A percentile compares a stretch with the other conserved stretches of the same genome.
These are phyloP conservation scores for Trichophyton schoenleinii DNA, from an alignment of 2,329 filamentous ascomycete species.

Conservation along the genomic window DNA sequence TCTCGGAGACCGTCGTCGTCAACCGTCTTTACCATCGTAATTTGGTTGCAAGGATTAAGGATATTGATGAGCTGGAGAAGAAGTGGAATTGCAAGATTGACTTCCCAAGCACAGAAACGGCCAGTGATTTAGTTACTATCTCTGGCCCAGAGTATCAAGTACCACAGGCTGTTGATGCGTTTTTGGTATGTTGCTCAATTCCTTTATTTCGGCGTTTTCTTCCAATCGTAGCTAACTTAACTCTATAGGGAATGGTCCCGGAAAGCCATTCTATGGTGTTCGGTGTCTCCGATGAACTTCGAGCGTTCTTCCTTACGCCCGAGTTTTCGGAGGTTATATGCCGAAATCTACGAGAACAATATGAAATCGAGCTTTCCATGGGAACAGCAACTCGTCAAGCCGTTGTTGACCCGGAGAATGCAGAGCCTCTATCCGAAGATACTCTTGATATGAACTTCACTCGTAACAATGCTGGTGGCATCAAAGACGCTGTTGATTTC, in stretches of 20 bases:
- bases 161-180: constrained; percentile 88
- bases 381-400: constrained; percentile 35
- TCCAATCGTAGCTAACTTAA: constrained; percentile 19
- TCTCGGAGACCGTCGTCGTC: constrained; percentile 82
- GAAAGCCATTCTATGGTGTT: constrained; percentile 88
- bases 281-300: constrained; percentile 59
- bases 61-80: constrained; percentile 92
- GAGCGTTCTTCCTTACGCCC: constrained; percentile 67
- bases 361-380: constrained; percentile 76
- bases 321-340: constrained; percentile 71
- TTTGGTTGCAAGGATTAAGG: constrained; percentile 71
- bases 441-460: constrained; percentile 69
- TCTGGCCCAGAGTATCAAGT: constrained; percentile 98
- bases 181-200: constrained; percentile 50
- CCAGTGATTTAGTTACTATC: constrained; percentile 89
- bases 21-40: constrained; percentile 93
- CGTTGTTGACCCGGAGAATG: constrained; percentile 24
- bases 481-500: constrained; percentile 93
- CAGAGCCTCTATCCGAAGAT: constrained; percentile 35
- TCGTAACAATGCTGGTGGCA: constrained; percentile 87
- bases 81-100: constrained; percentile 99
- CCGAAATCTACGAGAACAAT: constrained; percentile 75
- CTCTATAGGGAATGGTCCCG: constrained; percentile 73
- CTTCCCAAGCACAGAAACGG: constrained; percentile 93
- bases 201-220: background rate